Conservation (phyloP, 169 alveolate genomes). For the Babesia sp. region DNA sequence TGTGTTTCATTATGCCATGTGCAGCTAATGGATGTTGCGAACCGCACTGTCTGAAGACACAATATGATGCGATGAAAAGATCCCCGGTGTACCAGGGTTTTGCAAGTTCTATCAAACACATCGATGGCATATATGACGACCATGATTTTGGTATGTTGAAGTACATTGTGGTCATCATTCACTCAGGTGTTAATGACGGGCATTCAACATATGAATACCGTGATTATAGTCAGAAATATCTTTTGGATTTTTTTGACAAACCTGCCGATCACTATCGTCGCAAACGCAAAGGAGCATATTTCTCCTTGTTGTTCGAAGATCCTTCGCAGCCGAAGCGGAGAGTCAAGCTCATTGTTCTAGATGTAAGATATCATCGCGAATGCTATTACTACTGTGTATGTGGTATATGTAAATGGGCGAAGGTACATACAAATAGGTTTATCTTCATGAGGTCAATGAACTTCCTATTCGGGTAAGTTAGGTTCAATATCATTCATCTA, state of each 20-base stretch:
- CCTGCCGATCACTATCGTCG: slow-evolving; percentile 80
- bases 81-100: slow-evolving; percentile 55
- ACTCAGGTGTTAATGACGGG: slow-evolving; percentile 76
- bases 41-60: slow-evolving; percentile 63
- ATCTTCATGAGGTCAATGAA: slow-evolving; percentile 45
- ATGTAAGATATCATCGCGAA: slow-evolving; percentile 79
- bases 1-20: background rate
- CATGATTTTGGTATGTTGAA: slow-evolving; percentile 79
- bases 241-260: slow-evolving; percentile 75
- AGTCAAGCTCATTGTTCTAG: slow-evolving; percentile 78
- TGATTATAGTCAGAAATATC: slow-evolving; percentile 67
- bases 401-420: slow-evolving; percentile 44
- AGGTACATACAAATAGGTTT: slow-evolving; percentile 13
- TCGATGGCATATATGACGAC: slow-evolving; percentile 85
- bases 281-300: slow-evolving; percentile 79
- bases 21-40: slow-evolving; percentile 65
- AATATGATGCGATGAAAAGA: slow-evolving; percentile 56
- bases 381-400: slow-evolving; percentile 71
- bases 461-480: slow-evolving; percentile 63
- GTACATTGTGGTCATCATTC: background rate
- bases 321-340: slow-evolving; percentile 74
- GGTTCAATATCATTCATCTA: background rate
- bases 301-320: slow-evolving; percentile 74
- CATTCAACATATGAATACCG: slow-evolving; percentile 63
- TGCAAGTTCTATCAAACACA: slow-evolving; percentile 45